A percentile compares a stretch with the other conserved stretches of the same genome.
Evolutionary conservation across 495 filamentous ascomycete species (phyloP).

Genomic region (Penicillium diatomitis): DNA sequence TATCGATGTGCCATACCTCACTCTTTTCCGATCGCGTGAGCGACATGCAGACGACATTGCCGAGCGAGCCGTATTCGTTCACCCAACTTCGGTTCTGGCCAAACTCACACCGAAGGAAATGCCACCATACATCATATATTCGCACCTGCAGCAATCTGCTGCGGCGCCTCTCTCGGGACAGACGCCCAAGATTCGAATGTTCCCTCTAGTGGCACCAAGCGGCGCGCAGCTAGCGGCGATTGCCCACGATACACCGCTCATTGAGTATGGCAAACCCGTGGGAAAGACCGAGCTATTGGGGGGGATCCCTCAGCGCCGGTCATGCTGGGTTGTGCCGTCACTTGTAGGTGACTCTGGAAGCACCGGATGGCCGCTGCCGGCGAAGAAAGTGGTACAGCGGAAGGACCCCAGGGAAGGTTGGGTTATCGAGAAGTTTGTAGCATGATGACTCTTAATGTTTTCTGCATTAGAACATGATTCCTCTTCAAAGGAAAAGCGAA

Average conservation of each 20-base stretch:
- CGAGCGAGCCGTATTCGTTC: conserved; percentile 67
- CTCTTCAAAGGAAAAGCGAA: too few relatives aligned
- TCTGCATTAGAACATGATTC: too few relatives aligned
- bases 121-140: conserved; percentile 82
- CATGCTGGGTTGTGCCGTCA: conserved; percentile 75
- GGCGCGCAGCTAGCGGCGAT: conserved; percentile 68
- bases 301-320: conserved; percentile 46
- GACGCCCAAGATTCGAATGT: conserved; percentile 77
- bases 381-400: conserved; percentile 72
- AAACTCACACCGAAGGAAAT: conserved; percentile 59
- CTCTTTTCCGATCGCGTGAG: conserved; percentile 63
- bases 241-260: conserved; percentile 75
- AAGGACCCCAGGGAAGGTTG: conserved; percentile 64
- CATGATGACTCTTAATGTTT: conserved; percentile 5
- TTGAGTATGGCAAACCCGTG: conserved; percentile 83
- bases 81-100: conserved; percentile 73
- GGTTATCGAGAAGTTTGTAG: conserved; percentile 59
- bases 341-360: conserved; percentile 56
- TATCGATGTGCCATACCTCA: conserved; percentile 83
- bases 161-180: conserved; percentile 38
- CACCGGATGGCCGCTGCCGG: conserved; percentile 76
- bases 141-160: conserved; percentile 65
- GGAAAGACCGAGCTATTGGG: conserved; percentile 60
- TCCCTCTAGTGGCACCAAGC: conserved; percentile 69
- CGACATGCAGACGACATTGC: conserved; percentile 37